These are phyloP conservation scores for Suillus weaverae DNA, from an alignment of 768 basidiomycete genomes.

Conservation along the genomic window DNA sequence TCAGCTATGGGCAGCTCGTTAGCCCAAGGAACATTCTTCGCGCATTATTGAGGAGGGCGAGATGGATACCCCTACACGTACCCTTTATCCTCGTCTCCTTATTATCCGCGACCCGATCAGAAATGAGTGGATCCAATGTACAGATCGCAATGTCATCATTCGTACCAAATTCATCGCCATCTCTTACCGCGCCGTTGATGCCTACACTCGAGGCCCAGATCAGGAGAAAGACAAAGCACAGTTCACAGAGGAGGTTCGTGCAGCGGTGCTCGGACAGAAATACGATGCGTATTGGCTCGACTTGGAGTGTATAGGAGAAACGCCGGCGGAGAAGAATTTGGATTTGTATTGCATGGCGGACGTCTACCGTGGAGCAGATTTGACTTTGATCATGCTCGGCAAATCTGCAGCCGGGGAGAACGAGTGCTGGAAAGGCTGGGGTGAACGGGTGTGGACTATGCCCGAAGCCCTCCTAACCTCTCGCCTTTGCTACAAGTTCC, in stretches of 20 bases:
- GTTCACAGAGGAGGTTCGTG: slow-evolving; percentile 14
- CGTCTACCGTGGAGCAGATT: slow-evolving; percentile 14
- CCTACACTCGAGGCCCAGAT: slow-evolving; percentile 12
- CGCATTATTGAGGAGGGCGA: slow-evolving; percentile 6
- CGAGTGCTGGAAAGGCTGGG: slow-evolving; percentile 20
- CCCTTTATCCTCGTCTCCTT: slow-evolving; percentile 16
- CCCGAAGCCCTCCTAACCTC: slow-evolving; percentile 10
- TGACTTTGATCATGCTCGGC: slow-evolving; percentile 17
- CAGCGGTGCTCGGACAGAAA: slow-evolving; percentile 1
- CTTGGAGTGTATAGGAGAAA: slow-evolving; percentile 18
- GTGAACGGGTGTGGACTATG: slow-evolving; percentile 15
- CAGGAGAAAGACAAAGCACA: slow-evolving; percentile 6
- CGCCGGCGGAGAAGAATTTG: slow-evolving; percentile 15
- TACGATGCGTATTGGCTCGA: slow-evolving; percentile 21
- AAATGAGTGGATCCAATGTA: slow-evolving; percentile 11
- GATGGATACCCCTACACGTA: slow-evolving; percentile 14
- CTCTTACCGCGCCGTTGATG: slow-evolving; percentile 15
- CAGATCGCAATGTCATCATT: slow-evolving; percentile 7
- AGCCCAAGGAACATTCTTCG: slow-evolving; percentile 16
- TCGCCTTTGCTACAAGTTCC: slow-evolving; percentile 10
- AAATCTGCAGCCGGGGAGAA: slow-evolving; percentile 4
- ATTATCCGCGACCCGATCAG: background rate
- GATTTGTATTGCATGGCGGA: slow-evolving; percentile 23
- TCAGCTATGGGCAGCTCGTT: slow-evolving; percentile 24
- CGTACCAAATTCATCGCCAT: slow-evolving; percentile 16